These are phyloP conservation scores for Citrus medica DNA, from an alignment of 345 rosid genomes.

Conservation along the genomic window DNA sequence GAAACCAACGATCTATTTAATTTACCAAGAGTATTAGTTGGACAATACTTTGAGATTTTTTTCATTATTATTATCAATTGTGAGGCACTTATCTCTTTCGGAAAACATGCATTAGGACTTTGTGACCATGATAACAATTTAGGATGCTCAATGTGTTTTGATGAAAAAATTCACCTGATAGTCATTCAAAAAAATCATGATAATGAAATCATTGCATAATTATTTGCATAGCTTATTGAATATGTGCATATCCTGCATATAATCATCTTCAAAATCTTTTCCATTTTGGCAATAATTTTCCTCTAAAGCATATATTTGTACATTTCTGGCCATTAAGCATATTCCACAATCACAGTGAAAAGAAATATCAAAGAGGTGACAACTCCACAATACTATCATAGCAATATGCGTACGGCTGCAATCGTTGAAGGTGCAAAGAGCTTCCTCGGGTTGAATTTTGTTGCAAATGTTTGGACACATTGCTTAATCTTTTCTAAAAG, in stretches of 20 bases:
- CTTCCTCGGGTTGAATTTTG: conserved; percentile 8
- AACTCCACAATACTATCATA: background rate
- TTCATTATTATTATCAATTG: background rate
- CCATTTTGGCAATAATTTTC: background rate
- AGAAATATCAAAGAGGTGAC: background rate
- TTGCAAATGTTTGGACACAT: background rate
- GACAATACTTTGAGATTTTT: background rate
- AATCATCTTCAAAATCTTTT: background rate
- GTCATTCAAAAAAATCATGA: background rate
- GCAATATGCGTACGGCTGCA: conserved; percentile 20
- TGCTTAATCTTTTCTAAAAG: background rate
- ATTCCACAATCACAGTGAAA: background rate
- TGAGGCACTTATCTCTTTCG: background rate
- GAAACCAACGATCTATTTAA: conserved; percentile 25
- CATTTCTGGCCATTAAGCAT: background rate
- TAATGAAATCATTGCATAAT: background rate
- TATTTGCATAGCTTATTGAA: background rate
- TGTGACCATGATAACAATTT: background rate
- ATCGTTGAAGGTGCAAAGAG: conserved; percentile 28
- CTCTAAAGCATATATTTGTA: background rate
- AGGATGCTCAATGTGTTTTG: background rate
- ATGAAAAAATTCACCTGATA: background rate
- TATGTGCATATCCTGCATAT: background rate
- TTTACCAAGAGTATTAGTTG: background rate
- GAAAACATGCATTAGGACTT: background rate